Base-by-base conservation (phyloP, 495 filamentous ascomycete species). In the Neurospora intermedia region DNA sequence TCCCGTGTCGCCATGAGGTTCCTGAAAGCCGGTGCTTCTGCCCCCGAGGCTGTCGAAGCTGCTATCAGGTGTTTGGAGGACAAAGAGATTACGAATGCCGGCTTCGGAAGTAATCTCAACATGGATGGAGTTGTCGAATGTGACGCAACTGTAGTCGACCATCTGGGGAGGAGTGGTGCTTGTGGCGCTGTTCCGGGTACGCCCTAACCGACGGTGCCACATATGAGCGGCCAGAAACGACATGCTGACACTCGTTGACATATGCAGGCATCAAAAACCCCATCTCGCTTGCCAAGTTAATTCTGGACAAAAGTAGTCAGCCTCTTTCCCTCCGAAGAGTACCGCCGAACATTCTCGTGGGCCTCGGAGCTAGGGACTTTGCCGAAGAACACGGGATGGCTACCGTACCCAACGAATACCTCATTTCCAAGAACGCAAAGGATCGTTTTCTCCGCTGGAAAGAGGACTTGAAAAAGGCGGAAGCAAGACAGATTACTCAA, bases 31-130 rank as follows among this genome's bases (percentile, higher is more conserved):
- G 96, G 96, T 6, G 93, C 90, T 20, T 87, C 89, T 69, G 93
- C 94, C 5, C 83, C 96, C 31, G 93, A 98, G 74, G 96, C 96
- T n/a, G 94, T 97, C 40, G 96, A 98, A 80, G 89, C 92, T 70
- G 94, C 96, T 39, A 88, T 99, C 73, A 92, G 89, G 77, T 85
- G 91, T 20, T 87, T 99, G 45, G 96, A 99, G 80, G 92, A 99
- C 78, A 89, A 90, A 66, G 93, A 97, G 75, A 97, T 99, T 77
- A 98, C 96, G 31, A 99, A 99, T 81, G 91, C 94, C 18, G 96
- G 96, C 18, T 98, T 91, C 76, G 96, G 96, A 42, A 98, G 96
- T 83, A 99, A 99, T 77, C 82, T 98, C n/a, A 89, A 91, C 69
- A 90, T 94, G 70, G 91, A 98, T 75, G 96, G 96, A 4, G 88